phyloP scores from a whole-genome alignment of 2,329 filamentous ascomycete species.

The Nemania diffusa region DNA sequence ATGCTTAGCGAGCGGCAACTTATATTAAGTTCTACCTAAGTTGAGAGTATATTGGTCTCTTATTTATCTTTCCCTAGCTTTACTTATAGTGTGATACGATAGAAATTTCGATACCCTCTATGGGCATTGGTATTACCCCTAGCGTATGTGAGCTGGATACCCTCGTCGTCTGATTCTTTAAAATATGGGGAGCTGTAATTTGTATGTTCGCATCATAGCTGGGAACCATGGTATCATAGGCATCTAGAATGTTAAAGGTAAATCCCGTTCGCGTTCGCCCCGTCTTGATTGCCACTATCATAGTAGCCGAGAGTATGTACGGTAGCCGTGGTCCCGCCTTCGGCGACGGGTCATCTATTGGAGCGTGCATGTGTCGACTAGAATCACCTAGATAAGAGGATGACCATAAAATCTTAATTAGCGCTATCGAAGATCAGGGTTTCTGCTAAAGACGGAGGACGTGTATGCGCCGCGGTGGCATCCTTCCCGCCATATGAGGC shows the following conservation, averaged over 20 bases:
- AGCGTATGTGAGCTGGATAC: not conserved
- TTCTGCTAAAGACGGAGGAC: not conserved
- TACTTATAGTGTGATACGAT: not conserved
- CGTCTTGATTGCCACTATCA: not conserved
- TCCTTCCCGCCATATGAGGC: not conserved
- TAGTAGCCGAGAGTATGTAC: not conserved
- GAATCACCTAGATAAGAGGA: not conserved
- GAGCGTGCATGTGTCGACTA: not conserved
- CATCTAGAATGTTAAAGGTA: not conserved
- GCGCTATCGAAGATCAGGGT: conserved; percentile 1
- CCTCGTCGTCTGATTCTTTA: not conserved
- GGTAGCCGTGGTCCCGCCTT: not conserved
- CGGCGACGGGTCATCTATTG: not conserved
- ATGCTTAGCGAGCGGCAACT: conserved; percentile 2
- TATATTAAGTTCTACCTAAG: not conserved
- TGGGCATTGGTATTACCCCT: not conserved
- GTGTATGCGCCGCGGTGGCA: not conserved
- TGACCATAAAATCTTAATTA: not conserved
- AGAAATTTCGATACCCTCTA: not conserved
- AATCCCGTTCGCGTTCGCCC: not conserved
- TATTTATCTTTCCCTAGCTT: not conserved
- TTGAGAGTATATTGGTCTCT: not conserved
- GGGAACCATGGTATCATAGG: not conserved
- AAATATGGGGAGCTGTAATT: not conserved
- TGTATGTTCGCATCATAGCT: not conserved